These are phyloP conservation scores for Ichthyophthirius multifiliis DNA, from an alignment of 169 alveolate genomes.

Conservation along the genomic window DNA sequence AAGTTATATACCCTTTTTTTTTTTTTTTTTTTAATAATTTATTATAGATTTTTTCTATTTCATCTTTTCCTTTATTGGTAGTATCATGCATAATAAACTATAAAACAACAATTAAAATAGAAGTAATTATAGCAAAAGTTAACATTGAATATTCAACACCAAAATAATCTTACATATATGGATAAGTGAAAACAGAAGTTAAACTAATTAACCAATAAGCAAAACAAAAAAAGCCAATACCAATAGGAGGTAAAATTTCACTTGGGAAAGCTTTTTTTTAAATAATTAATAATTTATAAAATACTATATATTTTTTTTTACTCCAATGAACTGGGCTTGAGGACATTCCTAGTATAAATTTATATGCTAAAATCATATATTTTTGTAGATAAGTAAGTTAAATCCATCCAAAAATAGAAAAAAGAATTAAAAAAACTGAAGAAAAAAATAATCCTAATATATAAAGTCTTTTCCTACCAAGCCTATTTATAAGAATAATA, in stretches of 20 bases:
- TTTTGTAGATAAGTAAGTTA: not conserved
- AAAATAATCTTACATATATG: not conserved
- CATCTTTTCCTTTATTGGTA: not conserved
- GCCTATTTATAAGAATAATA: not conserved
- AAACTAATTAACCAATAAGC: not conserved
- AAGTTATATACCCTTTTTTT: too few relatives aligned
- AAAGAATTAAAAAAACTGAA: not conserved
- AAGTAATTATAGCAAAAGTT: not conserved
- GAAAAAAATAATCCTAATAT: not conserved
- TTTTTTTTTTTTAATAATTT: too few relatives aligned
- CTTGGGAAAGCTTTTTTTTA: not conserved
- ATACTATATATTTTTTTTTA: not conserved
- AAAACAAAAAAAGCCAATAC: not conserved
- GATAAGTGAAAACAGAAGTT: not conserved
- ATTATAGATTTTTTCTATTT: not conserved
- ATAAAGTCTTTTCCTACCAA: not conserved
- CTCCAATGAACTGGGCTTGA: slow-evolving; percentile 4
- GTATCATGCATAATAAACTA: not conserved
- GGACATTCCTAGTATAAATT: not conserved
- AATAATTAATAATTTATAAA: not conserved
- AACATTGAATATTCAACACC: not conserved
- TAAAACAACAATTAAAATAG: not conserved
- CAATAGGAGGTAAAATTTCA: slow-evolving; percentile 9
- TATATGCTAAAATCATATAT: not conserved
- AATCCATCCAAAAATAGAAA: not conserved